Evolutionary conservation across 306 rosid genomes (phyloP).

Genomic region (Acacia confusa): DNA sequence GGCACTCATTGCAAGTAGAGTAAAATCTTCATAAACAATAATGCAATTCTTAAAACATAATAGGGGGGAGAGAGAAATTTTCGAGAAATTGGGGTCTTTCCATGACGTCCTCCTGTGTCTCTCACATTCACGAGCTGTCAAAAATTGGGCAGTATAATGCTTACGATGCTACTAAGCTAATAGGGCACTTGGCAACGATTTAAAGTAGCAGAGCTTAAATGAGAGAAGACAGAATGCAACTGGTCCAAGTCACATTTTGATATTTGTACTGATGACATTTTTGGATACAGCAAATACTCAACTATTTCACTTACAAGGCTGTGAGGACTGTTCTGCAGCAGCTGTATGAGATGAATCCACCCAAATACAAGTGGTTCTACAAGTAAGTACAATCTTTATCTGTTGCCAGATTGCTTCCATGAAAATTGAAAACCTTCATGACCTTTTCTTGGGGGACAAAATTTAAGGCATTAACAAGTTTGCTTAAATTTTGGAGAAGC

Average conservation of each 20-base stretch:
- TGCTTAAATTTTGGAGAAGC: neutral
- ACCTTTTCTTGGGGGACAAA: neutral
- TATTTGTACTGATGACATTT: conserved; percentile 35
- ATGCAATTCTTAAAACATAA: neutral
- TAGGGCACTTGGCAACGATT: neutral
- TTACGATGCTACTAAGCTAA: neutral
- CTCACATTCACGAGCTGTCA: neutral
- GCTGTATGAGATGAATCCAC: conserved; percentile 92
- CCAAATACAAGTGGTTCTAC: conserved; percentile 84
- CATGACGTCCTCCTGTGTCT: neutral
- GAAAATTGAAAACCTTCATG: neutral
- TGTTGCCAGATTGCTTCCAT: conserved; percentile 10
- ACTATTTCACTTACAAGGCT: conserved; percentile 92
- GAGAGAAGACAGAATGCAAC: neutral
- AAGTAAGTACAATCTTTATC: conserved; percentile 58
- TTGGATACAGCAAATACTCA: conserved; percentile 79
- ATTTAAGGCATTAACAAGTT: neutral
- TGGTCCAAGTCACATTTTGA: neutral
- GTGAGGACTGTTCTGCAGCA: conserved; percentile 95
- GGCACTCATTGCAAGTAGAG: neutral
- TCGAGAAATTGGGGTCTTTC: neutral
- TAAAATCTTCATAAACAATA: neutral
- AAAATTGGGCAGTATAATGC: neutral
- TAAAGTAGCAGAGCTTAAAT: neutral
- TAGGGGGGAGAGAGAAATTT: neutral